phyloP scores from a whole-genome alignment of 1,284 basidiomycete species.

The Fomitopsis schrenkii region DNA sequence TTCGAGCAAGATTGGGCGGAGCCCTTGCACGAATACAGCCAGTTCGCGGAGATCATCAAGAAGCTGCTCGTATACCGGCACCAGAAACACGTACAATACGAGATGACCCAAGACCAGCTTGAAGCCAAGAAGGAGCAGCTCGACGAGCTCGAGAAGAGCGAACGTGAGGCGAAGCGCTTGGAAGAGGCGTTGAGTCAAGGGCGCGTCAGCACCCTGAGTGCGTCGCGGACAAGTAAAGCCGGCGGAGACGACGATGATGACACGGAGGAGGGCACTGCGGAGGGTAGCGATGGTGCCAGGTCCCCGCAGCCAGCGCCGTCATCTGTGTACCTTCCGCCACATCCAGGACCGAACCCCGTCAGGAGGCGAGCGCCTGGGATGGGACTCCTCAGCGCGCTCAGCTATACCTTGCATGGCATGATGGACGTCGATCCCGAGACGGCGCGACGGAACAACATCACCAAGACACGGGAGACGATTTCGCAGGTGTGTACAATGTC shows the following conservation, averaged over 20 bases:
- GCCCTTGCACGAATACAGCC: slow-evolving; percentile 92
- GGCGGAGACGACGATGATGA: slow-evolving; percentile 9
- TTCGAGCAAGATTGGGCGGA: slow-evolving; percentile 94
- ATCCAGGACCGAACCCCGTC: slow-evolving; percentile 68
- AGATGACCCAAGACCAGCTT: slow-evolving; percentile 91
- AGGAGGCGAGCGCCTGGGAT: slow-evolving; percentile 68
- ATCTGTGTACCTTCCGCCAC: slow-evolving; percentile 56
- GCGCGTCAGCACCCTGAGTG: slow-evolving; percentile 28
- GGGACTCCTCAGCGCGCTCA: slow-evolving; percentile 89
- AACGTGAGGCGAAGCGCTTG: slow-evolving; percentile 85
- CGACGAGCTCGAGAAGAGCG: slow-evolving; percentile 89
- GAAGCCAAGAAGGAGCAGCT: slow-evolving; percentile 86
- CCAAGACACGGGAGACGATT: slow-evolving; percentile 92
- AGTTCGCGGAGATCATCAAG: slow-evolving; percentile 94
- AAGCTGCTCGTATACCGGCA: slow-evolving; percentile 92
- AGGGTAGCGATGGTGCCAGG: slow-evolving; percentile 27
- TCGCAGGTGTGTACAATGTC: slow-evolving; percentile 62
- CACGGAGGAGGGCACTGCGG: slow-evolving; percentile 22
- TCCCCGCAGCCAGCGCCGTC: slow-evolving; percentile 29
- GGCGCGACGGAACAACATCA: slow-evolving; percentile 88
- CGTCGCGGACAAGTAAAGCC: slow-evolving; percentile 11
- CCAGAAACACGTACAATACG: slow-evolving; percentile 97
- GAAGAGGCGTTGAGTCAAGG: slow-evolving; percentile 80
- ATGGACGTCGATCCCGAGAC: slow-evolving; percentile 99
- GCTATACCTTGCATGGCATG: slow-evolving; percentile 94